A percentile compares a stretch with the other conserved stretches of the same genome.
These are phyloP conservation scores for Botrytis cinerea DNA, from an alignment of 2,329 filamentous ascomycete genomes.

Conservation along the genomic window DNA sequence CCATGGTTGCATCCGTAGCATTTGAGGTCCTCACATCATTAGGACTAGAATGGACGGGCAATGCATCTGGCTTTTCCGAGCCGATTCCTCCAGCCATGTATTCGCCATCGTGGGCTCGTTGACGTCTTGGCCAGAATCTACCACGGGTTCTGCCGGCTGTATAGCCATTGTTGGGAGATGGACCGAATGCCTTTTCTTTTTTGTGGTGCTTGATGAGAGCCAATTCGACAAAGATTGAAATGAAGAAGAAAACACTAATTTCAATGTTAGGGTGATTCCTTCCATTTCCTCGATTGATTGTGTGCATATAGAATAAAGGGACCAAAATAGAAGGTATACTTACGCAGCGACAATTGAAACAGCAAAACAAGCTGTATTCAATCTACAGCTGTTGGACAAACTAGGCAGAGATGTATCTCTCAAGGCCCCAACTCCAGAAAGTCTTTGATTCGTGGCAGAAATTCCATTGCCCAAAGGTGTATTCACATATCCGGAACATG, in stretches of 20 bases:
- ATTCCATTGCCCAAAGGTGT: slow-evolving; percentile 70
- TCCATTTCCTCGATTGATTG: neutral
- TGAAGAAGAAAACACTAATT: slow-evolving; percentile 68
- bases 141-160: slow-evolving; percentile 56
- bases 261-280: slow-evolving; percentile 12
- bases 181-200: slow-evolving; percentile 72
- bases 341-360: slow-evolving; percentile 77
- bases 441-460: slow-evolving; percentile 48
- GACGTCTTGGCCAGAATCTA: slow-evolving; percentile 40
- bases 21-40: slow-evolving; percentile 40
- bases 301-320: neutral
- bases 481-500: slow-evolving; percentile 64
- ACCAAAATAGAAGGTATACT: slow-evolving; percentile 38
- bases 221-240: slow-evolving; percentile 70
- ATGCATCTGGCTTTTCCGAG: slow-evolving; percentile 39
- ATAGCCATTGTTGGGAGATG: slow-evolving; percentile 66
- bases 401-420: slow-evolving; percentile 45
- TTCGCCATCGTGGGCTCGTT: slow-evolving; percentile 31
- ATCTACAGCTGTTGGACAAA: slow-evolving; percentile 65
- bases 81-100: slow-evolving; percentile 31
- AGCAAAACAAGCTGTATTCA: slow-evolving; percentile 77
- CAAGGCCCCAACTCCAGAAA: slow-evolving; percentile 51
- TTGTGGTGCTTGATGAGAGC: slow-evolving; percentile 69
- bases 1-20: slow-evolving; percentile 37
- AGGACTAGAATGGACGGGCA: slow-evolving; percentile 46